Conservation (phyloP, 208 protist genomes). For the Kentomonas sorsogonicus region DNA sequence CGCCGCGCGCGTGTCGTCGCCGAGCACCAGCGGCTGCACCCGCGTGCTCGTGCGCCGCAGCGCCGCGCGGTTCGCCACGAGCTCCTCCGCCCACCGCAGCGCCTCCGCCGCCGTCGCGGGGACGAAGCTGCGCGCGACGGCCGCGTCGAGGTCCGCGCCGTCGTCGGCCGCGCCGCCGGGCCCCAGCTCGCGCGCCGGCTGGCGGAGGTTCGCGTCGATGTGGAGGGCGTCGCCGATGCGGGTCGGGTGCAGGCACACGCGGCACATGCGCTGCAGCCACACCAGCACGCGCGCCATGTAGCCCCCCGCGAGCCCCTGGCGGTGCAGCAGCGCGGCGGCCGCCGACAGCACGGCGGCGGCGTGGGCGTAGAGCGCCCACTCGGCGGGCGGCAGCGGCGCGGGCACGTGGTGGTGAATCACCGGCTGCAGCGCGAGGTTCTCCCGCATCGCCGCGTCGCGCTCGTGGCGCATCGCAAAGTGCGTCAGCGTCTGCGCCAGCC, state of each 20-base stretch:
- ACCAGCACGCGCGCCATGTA: conserved; percentile 26
- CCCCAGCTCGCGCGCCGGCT: background rate
- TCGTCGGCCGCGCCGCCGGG: background rate
- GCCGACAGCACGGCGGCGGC: conserved; percentile 21
- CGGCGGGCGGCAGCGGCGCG: conserved; percentile 16
- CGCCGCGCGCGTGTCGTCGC: conserved; percentile 23
- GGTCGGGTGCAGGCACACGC: conserved; percentile 30
- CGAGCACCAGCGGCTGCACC: background rate
- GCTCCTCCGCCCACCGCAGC: conserved; percentile 21
- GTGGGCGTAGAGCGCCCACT: conserved; percentile 30
- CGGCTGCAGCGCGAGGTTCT: conserved; percentile 24
- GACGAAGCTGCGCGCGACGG: conserved; percentile 22
- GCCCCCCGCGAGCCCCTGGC: conserved; percentile 27
- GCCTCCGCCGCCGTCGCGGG: conserved; percentile 24
- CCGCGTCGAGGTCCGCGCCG: background rate
- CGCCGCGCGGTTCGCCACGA: no score
- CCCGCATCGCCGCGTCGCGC: conserved; percentile 22
- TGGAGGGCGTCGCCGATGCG: conserved; percentile 14
- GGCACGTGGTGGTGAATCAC: conserved; percentile 13
- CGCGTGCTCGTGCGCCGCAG: no score
- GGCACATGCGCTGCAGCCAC: conserved; percentile 42
- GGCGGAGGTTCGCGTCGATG: conserved; percentile 9
- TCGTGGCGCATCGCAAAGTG: conserved; percentile 43
- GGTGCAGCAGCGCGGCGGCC: conserved; percentile 16
- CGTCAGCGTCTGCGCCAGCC: conserved; percentile 16